Conservation (phyloP, 176 grass and related monocot species). For the Oryza australiensis region DNA sequence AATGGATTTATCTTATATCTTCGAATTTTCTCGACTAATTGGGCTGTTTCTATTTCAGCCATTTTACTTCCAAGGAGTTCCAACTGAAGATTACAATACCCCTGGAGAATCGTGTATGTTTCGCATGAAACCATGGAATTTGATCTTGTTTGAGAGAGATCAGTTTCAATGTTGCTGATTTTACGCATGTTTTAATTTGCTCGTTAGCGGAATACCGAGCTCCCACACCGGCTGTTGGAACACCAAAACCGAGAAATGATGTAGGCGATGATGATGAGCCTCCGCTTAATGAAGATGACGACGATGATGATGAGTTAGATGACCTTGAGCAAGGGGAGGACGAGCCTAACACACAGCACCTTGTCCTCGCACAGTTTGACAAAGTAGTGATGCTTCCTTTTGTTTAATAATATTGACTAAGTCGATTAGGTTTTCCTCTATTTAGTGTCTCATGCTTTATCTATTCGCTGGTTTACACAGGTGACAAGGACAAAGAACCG, state of each 20-base stretch:
- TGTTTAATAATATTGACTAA: conserved; percentile 9
- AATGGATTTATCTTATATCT: conserved; percentile 10
- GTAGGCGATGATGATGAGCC: conserved; percentile 63
- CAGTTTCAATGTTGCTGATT: conserved; percentile 5
- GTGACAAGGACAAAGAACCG: conserved; percentile 80
- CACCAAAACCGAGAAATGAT: conserved; percentile 57
- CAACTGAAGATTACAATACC: conserved; percentile 78
- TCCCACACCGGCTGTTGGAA: conserved; percentile 57
- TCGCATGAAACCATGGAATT: not conserved
- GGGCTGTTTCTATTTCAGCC: conserved; percentile 34
- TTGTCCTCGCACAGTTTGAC: conserved; percentile 79
- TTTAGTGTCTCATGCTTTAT: conserved; percentile 8
- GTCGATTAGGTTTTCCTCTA: not conserved
- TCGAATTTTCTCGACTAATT: conserved; percentile 15
- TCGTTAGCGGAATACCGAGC: conserved; percentile 60
- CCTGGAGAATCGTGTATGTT: conserved; percentile 65
- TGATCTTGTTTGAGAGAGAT: not conserved
- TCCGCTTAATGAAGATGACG: conserved; percentile 76
- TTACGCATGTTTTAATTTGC: conserved; percentile 20
- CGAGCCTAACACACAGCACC: conserved; percentile 74
- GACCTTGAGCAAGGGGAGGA: conserved; percentile 63
- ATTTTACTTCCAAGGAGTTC: conserved; percentile 69
- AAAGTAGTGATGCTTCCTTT: conserved; percentile 51
- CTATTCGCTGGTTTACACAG: conserved; percentile 44
- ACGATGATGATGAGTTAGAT: conserved; percentile 64